Evolutionary conservation across 371 early-diverging fungal species (phyloP), one percentile per base, ranked within the genome.

Genomic region (Rhizomucor pusillus): DNA sequence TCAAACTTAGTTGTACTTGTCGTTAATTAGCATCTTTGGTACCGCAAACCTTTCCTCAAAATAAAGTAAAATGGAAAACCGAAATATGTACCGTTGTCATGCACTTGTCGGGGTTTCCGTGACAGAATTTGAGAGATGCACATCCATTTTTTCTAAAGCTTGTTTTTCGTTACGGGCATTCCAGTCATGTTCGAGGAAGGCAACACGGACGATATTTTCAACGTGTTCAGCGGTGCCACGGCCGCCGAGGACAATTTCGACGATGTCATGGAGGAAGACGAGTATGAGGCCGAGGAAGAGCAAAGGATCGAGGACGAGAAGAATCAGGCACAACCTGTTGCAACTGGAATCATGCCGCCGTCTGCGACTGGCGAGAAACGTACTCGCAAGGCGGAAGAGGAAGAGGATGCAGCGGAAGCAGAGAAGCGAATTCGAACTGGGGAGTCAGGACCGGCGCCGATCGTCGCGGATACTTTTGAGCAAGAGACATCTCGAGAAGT

Each of bases 401-500:
- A 29, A 41, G 12, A 36, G 24, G 24, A 49, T 50, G 10, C 39
- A 24, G 40, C 46, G n/a, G 65, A 60, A 23, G 41, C 55, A 12
- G n/a, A 10, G 43, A 34, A 54, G 19, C 56, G 62, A 35, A 47
- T 52, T 36, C 48, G 54, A 40, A 50, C 55, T 22, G 73, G 69
- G 10, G 48, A 50, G 22, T 47, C 57, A 14, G 61, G 65, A 22
- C 34, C 58, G 37, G 54, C 64, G 49, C 84, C 90, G 4, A 81
- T 88, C 25, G 89, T 94, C 12, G 77, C 90, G 3, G 95, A 93
- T 63, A 80, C 83, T 14, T 89, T 90, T 60, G 91, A 87, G 56
- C 82, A 89, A 72, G 86, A 87, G 52, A 83, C 91, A 12, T 85
- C 80, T 43, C 77, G 90, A 50, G 81, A 87, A 58, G 81, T 90